These are phyloP conservation scores for Cyamopsis tetragonoloba DNA, from an alignment of 306 rosid species.

Conservation along the genomic window DNA sequence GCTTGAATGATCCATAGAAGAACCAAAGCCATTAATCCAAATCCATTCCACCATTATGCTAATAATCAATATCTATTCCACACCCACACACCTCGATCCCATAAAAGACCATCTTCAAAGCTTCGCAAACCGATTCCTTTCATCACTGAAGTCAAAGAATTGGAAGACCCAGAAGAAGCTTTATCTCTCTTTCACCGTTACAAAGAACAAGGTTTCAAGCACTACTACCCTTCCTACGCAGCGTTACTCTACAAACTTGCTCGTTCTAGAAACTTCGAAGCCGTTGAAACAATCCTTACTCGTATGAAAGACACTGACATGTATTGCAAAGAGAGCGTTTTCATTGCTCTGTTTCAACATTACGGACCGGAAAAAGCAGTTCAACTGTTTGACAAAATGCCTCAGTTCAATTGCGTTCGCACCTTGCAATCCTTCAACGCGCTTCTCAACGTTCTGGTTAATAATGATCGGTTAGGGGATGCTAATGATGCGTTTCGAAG, in stretches of 20 bases:
- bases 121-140: conserved; percentile 51
- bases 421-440: conserved; percentile 62
- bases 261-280: conserved; percentile 59
- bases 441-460: conserved; percentile 56
- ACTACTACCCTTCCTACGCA: conserved; percentile 81
- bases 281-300: conserved; percentile 53
- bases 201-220: conserved; percentile 55
- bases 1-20: conserved; percentile 33
- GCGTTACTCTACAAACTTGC: conserved; percentile 80
- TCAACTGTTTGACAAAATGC: conserved; percentile 56
- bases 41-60: conserved; percentile 18
- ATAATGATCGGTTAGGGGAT: conserved; percentile 31
- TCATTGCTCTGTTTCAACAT: conserved; percentile 70
- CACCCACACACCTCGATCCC: neutral
- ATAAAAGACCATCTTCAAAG: conserved; percentile 17
- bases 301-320: conserved; percentile 41
- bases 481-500: conserved; percentile 44
- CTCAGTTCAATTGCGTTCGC: conserved; percentile 56
- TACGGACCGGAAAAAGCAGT: conserved; percentile 59
- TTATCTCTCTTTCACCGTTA: conserved; percentile 57
- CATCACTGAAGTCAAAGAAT: conserved; percentile 50
- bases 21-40: conserved; percentile 21
- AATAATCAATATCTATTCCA: neutral
- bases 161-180: conserved; percentile 57
- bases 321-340: conserved; percentile 58